Evolutionary conservation across 1,284 basidiomycete species (phyloP).

Genomic region (Trichosporon sp.): DNA sequence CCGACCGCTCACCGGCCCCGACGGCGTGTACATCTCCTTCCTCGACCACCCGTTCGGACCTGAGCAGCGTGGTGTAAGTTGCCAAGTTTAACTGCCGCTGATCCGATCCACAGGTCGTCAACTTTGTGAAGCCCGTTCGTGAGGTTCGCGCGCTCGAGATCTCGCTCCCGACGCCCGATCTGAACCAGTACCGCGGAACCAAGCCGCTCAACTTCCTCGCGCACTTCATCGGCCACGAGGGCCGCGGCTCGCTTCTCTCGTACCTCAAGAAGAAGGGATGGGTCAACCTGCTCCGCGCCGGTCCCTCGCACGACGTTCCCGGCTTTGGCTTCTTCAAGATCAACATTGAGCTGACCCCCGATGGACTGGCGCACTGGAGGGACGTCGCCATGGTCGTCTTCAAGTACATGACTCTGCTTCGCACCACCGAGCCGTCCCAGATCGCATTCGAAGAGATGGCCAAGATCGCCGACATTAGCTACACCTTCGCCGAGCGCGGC

Average conservation of each 20-base stretch:
- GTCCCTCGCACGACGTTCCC: conserved; percentile 61
- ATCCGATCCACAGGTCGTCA: conserved; percentile 60
- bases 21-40: conserved; percentile 55
- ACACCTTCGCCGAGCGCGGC: conserved; percentile 83
- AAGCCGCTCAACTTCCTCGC: conserved; percentile 78
- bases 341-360: conserved; percentile 72
- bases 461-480: conserved; percentile 68
- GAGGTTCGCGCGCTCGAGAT: conserved; percentile 82
- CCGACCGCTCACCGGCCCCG: conserved; percentile 27
- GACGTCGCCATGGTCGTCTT: conserved; percentile 69
- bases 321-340: conserved; percentile 89
- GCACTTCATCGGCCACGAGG: conserved; percentile 94
- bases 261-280: conserved; percentile 90
- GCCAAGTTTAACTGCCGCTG: background rate
- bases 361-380: conserved; percentile 80
- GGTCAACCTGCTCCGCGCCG: conserved; percentile 74
- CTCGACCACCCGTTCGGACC: conserved; percentile 70
- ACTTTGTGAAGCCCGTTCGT: conserved; percentile 87
- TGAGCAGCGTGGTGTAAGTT: conserved; percentile 68
- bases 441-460: conserved; percentile 78
- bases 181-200: conserved; percentile 69
- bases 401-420: conserved; percentile 82
- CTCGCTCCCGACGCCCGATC: conserved; percentile 81
- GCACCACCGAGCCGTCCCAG: conserved; percentile 61
- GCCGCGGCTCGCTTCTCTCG: conserved; percentile 84